Conservation (phyloP, 2,329 filamentous ascomycete genomes). For the Davidsoniella australis region DNA sequence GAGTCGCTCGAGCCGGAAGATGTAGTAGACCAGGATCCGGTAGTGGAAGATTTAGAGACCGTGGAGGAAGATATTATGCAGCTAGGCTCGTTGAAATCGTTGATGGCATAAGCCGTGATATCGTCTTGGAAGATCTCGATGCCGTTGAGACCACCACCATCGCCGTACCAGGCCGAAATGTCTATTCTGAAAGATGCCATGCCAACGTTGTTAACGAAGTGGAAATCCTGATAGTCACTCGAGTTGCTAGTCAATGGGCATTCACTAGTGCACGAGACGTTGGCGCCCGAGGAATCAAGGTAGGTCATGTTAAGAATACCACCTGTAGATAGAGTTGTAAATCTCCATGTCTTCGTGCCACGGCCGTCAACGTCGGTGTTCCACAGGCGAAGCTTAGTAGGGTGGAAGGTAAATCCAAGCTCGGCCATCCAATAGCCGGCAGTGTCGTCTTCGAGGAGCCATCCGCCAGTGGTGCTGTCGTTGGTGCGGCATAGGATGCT, state of each 20-base stretch:
- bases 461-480: constrained; percentile 61
- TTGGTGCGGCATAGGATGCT: constrained; percentile 63
- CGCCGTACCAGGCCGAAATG: constrained; percentile 73
- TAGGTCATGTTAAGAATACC: constrained; percentile 97
- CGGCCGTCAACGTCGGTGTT: constrained; percentile 74
- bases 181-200: constrained; percentile 80
- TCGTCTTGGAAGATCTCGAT: constrained; percentile 78
- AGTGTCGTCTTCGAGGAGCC: constrained; percentile 55
- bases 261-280: constrained; percentile 56
- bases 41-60: constrained; percentile 48
- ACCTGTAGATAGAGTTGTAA: constrained; percentile 66
- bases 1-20: constrained; percentile 48
- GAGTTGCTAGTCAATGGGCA: constrained; percentile 68
- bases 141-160: constrained; percentile 67
- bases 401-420: constrained; percentile 71
- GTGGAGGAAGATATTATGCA: constrained; percentile 43
- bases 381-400: constrained; percentile 71
- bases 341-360: constrained; percentile 77
- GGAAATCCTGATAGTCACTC: constrained; percentile 69
- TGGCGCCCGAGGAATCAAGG: constrained; percentile 52
- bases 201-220: constrained; percentile 71
- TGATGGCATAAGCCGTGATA: constrained; percentile 70
- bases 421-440: constrained; percentile 69
- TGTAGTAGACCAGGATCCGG: constrained; percentile 57
- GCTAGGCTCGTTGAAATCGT: constrained; percentile 72